phyloP scores from a whole-genome alignment of 352 stramenopile genomes.

The Pythium dissimile region DNA sequence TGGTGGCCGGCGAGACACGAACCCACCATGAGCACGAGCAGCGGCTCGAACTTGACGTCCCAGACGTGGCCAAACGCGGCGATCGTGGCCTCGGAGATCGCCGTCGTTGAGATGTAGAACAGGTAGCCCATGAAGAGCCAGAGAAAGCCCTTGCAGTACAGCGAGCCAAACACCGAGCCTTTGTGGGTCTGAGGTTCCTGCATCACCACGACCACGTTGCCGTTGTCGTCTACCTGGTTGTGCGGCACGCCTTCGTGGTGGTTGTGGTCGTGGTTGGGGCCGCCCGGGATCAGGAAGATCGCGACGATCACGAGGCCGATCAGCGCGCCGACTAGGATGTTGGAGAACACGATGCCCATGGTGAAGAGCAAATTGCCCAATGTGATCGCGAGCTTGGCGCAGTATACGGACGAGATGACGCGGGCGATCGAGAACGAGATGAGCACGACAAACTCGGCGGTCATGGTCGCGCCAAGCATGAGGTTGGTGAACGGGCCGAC shows the following conservation, averaged over 20 bases:
- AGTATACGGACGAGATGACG: conserved; percentile 62
- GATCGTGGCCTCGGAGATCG: conserved; percentile 39
- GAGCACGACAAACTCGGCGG: conserved; percentile 66
- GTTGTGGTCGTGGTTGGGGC: conserved; percentile 33
- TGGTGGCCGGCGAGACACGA: conserved; percentile 66
- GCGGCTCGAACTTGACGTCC: conserved; percentile 69
- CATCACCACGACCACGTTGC: conserved; percentile 6
- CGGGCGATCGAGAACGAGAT: conserved; percentile 65
- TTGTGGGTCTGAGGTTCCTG: conserved; percentile 1
- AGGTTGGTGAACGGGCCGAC: conserved; percentile 72
- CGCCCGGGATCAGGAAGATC: conserved; percentile 59
- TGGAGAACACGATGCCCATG: conserved; percentile 47
- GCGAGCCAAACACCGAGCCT: conserved; percentile 23
- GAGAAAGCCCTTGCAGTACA: conserved; percentile 65
- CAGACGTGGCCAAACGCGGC: conserved; percentile 45
- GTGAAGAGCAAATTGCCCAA: conserved; percentile 56
- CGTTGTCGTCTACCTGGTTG: conserved; percentile 14
- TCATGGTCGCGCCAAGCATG: conserved; percentile 70
- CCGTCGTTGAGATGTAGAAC: conserved; percentile 56
- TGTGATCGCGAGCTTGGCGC: conserved; percentile 46
- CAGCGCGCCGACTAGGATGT: conserved; percentile 42
- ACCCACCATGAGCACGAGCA: conserved; percentile 65
- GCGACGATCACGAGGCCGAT: conserved; percentile 46
- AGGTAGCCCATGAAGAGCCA: conserved; percentile 59
- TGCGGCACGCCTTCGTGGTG: conserved; percentile 23